phyloP scores from a whole-genome alignment of 2,329 filamentous ascomycete genomes.

The Ophiosphaerella narmari region DNA sequence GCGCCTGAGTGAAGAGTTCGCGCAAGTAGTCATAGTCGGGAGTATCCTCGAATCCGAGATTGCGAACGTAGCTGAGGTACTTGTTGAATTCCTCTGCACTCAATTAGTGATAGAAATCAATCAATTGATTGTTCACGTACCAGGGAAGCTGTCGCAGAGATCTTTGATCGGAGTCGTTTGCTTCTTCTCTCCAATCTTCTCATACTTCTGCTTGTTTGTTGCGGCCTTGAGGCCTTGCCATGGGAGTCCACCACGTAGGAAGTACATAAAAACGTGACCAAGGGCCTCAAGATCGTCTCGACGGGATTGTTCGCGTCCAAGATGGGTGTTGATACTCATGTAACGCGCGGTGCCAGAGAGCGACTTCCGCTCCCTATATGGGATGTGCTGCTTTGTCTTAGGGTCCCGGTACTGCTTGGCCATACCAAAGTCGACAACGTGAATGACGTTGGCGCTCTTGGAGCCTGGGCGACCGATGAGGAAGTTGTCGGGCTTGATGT shows the following conservation, averaged over 20 bases:
- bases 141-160: constrained; percentile 90
- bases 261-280: constrained; percentile 73
- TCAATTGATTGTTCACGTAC: constrained; percentile 48
- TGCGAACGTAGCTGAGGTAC: constrained; percentile 95
- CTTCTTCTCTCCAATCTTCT: constrained; percentile 99
- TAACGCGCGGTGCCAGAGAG: constrained; percentile 95
- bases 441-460: constrained; percentile 96
- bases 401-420: constrained; percentile 99
- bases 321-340: constrained; percentile 99
- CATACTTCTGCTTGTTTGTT: constrained; percentile 94
- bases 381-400: constrained; percentile 98
- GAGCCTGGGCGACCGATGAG: constrained; percentile 89
- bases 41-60: constrained; percentile 96
- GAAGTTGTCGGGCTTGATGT: constrained; percentile 99
- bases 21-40: constrained; percentile 98
- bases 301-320: constrained; percentile 93
- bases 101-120: constrained; percentile 31
- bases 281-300: constrained; percentile 92
- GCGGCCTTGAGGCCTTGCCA: constrained; percentile 72
- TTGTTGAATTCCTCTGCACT: constrained; percentile 87
- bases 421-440: constrained; percentile 99
- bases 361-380: constrained; percentile 95
- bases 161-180: constrained; percentile 97
- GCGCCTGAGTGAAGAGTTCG: constrained; percentile 91
- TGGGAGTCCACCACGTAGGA: constrained; percentile 67